A percentile compares a stretch with the other conserved stretches of the same genome.
phyloP scores from a whole-genome alignment of 148 eudicot genomes.

The Spergularia bocconei region DNA sequence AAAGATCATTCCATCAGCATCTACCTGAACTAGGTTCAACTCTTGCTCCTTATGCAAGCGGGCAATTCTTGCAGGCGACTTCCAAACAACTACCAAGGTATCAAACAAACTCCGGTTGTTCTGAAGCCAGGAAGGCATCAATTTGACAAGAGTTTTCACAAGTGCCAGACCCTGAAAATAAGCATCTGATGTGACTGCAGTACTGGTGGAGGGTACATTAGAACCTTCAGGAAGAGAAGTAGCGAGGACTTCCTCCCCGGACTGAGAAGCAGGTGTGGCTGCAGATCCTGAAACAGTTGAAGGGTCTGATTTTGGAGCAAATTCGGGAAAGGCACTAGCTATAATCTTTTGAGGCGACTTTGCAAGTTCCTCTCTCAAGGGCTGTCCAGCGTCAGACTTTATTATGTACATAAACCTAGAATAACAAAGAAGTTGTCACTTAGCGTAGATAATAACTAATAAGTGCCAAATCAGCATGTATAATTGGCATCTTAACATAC shows the following conservation, averaged over 20 bases:
- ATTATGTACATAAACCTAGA: slow-evolving; percentile 91
- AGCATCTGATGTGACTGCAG: slow-evolving; percentile 59
- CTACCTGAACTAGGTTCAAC: slow-evolving; percentile 80
- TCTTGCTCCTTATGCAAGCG: slow-evolving; percentile 94
- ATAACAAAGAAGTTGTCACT: background rate
- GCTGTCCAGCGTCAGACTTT: slow-evolving; percentile 93
- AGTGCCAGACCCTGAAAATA: slow-evolving; percentile 90
- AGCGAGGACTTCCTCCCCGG: slow-evolving; percentile 52
- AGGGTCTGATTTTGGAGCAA: slow-evolving; percentile 55
- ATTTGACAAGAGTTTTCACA: slow-evolving; percentile 79
- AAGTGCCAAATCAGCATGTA: slow-evolving; percentile 5
- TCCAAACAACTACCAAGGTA: slow-evolving; percentile 80
- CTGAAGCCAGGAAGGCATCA: slow-evolving; percentile 95
- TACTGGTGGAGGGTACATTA: slow-evolving; percentile 34
- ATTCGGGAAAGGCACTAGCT: slow-evolving; percentile 71
- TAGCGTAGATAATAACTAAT: background rate
- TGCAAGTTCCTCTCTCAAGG: slow-evolving; percentile 95
- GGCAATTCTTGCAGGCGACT: slow-evolving; percentile 77
- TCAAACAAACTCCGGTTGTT: slow-evolving; percentile 80
- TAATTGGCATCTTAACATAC: slow-evolving; percentile 34
- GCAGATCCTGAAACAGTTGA: slow-evolving; percentile 54
- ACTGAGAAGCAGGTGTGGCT: slow-evolving; percentile 34
- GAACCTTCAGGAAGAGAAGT: slow-evolving; percentile 59
- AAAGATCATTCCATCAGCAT: background rate
- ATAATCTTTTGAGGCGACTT: slow-evolving; percentile 89